Evolutionary conservation across 305 asterid genomes (phyloP).

Genomic region (Fraxinus xanthoxyloides): DNA sequence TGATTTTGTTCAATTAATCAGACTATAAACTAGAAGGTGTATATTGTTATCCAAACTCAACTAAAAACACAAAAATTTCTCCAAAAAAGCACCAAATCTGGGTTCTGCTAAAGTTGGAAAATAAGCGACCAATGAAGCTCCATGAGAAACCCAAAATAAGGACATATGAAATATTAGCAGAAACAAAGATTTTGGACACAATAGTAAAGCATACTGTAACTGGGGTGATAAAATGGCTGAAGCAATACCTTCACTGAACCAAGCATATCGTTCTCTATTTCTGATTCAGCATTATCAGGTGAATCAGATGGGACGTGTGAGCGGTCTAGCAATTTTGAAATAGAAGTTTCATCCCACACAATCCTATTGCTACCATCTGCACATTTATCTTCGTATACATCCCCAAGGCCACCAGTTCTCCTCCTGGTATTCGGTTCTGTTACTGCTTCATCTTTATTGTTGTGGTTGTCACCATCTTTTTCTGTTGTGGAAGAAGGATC

Average conservation of each 20-base stretch:
- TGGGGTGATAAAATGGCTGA: constrained; percentile 8
- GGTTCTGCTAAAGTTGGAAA: not conserved
- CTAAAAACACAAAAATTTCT: not conserved
- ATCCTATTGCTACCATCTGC: constrained; percentile 73
- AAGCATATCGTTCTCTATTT: constrained; percentile 83
- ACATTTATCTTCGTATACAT: constrained; percentile 89
- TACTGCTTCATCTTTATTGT: constrained; percentile 47
- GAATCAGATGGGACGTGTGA: constrained; percentile 70
- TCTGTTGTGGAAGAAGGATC: constrained; percentile 52
- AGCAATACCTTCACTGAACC: constrained; percentile 85
- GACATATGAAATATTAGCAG: not conserved
- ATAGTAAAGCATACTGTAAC: not conserved
- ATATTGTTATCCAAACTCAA: not conserved
- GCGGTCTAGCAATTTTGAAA: constrained; percentile 89
- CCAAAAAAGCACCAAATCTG: not conserved
- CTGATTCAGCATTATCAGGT: constrained; percentile 73
- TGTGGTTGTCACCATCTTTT: constrained; percentile 57
- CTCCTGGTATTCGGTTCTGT: constrained; percentile 66
- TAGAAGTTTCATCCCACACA: constrained; percentile 87
- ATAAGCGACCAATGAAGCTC: not conserved
- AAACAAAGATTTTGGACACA: not conserved
- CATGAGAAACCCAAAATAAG: not conserved
- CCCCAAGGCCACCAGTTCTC: constrained; percentile 92
- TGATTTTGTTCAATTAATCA: not conserved
- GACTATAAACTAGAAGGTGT: not conserved